Base-by-base conservation (phyloP, 768 basidiomycete species). In the Podaxis rugospora region DNA sequence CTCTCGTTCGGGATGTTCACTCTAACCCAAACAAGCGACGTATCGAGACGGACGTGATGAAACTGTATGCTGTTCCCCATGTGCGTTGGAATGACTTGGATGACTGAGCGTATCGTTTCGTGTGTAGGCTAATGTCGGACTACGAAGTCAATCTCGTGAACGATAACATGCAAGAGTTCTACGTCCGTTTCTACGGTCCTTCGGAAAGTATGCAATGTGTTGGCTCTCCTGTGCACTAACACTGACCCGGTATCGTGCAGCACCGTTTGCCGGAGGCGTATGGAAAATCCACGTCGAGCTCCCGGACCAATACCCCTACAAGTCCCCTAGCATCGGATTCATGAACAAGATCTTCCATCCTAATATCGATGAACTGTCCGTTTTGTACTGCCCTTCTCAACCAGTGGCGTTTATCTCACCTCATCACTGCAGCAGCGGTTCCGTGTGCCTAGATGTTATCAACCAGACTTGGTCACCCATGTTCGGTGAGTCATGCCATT, bases 281-380 rank as follows among this genome's bases (percentile, higher is more conserved):
- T 99, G 97, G 97, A 97, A 96, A 83, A 95, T 99, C 63, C 97
- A 99, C 69, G 97, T 99, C 61, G 97, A 99, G 72, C 82, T 99
- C 21, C 97, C 96, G 23, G 94, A 98, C 65, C 94, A 97, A 74
- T 99, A 98, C 71, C 97, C 97, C 1, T 99, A 90, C 86, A 98
- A 98, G 76, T 96, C 93, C 28, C 97, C 97, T 4, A 95, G 93
- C 71, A 99, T 99, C 66, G 97, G 97, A 1, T 99, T 99, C 76
- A 95, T 97, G 93, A 99, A 99, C 84, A 98, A 98, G 89, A 98
- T 99, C 73, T 98, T 97, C 72, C 97, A 98, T 68, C 97, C 97
- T 18, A 99, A 99, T 71, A 99, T 99, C 69, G 97, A 99, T 76
- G 97, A 99, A 75, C 78, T 97, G 90, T 98, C 73, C 70, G 93